Percentiles rank a stretch among this genome's conserved stretches.
Evolutionary conservation across 495 filamentous ascomycete species (phyloP).

Genomic region (Choiromyces venosus): DNA sequence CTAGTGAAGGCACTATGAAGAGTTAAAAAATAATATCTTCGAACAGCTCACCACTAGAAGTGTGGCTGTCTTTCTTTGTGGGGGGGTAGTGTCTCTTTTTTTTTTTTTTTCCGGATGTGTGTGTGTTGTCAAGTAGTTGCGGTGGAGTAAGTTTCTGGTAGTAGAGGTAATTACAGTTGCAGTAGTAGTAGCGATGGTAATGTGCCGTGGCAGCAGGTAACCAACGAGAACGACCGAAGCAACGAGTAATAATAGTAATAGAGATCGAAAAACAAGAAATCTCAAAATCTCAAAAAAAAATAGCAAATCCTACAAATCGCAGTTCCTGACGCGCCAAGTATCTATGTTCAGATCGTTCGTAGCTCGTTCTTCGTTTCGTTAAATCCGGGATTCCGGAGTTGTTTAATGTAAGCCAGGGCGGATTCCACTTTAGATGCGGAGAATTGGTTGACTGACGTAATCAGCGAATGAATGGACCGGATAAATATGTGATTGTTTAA

Average conservation of each 20-base stretch:
- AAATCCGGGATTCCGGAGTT: constrained; percentile 22
- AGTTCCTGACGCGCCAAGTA: constrained; percentile 27
- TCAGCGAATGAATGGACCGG: constrained; percentile 17
- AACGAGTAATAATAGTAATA: constrained; percentile 9
- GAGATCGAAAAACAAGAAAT: constrained; percentile 11
- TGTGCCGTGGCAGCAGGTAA: constrained; percentile 12
- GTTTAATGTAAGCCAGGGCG: constrained; percentile 20
- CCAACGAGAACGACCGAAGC: constrained; percentile 8
- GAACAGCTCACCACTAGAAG: constrained; percentile 27
- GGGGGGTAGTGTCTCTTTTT: constrained; percentile 12
- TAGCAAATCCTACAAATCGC: constrained; percentile 23
- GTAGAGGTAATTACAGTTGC: neutral
- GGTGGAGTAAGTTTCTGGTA: constrained; percentile 1
- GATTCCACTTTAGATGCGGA: constrained; percentile 30
- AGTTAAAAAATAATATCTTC: constrained; percentile 18
- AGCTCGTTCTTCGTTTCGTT: constrained; percentile 38
- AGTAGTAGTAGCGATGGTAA: constrained; percentile 17
- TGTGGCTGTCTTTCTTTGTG: constrained; percentile 14
- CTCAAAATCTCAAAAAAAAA: constrained; percentile 23
- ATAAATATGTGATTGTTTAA: constrained; percentile 27
- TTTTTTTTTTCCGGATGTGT: constrained; percentile 4
- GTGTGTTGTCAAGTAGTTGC: constrained; percentile 2
- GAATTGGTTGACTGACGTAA: constrained; percentile 39
- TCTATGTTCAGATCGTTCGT: constrained; percentile 29
- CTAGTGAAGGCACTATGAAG: constrained; percentile 43